Evolutionary conservation across 2,329 filamentous ascomycete genomes (phyloP).

Genomic region (Furcasterigmium sp.): DNA sequence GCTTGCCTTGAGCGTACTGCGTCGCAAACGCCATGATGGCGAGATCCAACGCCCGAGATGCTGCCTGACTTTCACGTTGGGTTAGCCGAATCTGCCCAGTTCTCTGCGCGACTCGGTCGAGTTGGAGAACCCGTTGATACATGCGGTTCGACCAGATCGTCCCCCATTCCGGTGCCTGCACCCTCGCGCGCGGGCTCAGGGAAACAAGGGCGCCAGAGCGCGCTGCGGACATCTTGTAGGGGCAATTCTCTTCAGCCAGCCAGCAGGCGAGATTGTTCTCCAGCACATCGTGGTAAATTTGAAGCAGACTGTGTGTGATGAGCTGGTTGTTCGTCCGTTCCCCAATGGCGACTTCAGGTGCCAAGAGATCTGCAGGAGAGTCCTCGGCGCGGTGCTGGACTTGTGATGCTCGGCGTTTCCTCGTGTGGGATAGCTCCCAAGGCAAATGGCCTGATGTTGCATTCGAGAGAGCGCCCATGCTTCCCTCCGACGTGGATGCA

Average conservation of each 20-base stretch:
- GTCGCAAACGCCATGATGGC: conserved; percentile 48
- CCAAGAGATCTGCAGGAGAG: no score
- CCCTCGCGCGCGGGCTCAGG: no score
- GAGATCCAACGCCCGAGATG: conserved; percentile 38
- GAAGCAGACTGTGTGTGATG: conserved; percentile 37
- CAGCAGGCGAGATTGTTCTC: conserved; percentile 49
- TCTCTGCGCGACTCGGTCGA: conserved; percentile 36
- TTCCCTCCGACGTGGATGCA: no score
- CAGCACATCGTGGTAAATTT: conserved; percentile 48
- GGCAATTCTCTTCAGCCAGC: conserved; percentile 47
- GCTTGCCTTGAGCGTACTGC: conserved; percentile 39
- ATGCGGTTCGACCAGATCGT: conserved; percentile 32
- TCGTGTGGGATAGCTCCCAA: no score
- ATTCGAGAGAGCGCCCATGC: no score
- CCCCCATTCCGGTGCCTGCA: background rate
- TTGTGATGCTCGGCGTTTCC: no score
- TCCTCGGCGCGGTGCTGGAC: no score
- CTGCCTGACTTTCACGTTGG: conserved; percentile 32
- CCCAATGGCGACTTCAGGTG: no score
- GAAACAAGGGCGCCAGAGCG: no score
- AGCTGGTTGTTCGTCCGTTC: conserved; percentile 22
- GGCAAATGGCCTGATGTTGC: no score
- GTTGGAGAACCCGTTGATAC: conserved; percentile 39
- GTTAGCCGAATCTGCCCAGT: conserved; percentile 29
- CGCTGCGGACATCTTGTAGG: conserved; percentile 28